phyloP scores from a whole-genome alignment of 805 yeast species.

The Candida jianshihensis region DNA sequence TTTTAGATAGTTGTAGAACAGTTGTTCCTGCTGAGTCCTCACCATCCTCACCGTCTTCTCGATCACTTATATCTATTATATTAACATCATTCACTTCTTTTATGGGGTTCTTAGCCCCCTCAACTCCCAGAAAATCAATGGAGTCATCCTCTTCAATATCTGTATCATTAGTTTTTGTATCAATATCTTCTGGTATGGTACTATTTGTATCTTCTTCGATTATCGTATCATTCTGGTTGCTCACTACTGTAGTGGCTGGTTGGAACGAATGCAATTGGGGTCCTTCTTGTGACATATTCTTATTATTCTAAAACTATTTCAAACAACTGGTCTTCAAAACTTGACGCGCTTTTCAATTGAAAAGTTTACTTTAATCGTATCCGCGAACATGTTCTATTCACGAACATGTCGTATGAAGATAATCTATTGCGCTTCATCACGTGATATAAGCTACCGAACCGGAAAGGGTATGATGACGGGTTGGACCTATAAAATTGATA shows the following conservation, averaged over 20 bases:
- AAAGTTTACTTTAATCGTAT: too few relatives aligned
- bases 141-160: slow-evolving; percentile 5
- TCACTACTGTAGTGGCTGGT: not conserved
- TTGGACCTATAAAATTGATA: too few relatives aligned
- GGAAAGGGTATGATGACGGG: too few relatives aligned
- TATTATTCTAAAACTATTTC: not conserved
- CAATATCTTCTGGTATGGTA: slow-evolving; percentile 13
- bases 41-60: slow-evolving; percentile 2
- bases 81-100: not conserved
- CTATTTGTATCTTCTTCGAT: slow-evolving; percentile 4
- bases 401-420: too few relatives aligned
- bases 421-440: not conserved
- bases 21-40: slow-evolving; percentile 23
- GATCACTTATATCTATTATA: not conserved
- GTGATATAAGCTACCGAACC: not conserved
- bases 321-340: too few relatives aligned
- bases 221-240: slow-evolving; percentile 1
- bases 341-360: too few relatives aligned
- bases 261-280: slow-evolving; percentile 19
- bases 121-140: not conserved
- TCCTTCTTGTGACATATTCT: slow-evolving; percentile 3
- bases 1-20: slow-evolving; percentile 56
- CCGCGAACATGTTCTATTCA: not conserved
- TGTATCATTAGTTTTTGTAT: slow-evolving; percentile 8
- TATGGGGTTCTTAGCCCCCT: not conserved